Conservation (phyloP, 345 rosid species). For the Gossypium thurberi region DNA sequence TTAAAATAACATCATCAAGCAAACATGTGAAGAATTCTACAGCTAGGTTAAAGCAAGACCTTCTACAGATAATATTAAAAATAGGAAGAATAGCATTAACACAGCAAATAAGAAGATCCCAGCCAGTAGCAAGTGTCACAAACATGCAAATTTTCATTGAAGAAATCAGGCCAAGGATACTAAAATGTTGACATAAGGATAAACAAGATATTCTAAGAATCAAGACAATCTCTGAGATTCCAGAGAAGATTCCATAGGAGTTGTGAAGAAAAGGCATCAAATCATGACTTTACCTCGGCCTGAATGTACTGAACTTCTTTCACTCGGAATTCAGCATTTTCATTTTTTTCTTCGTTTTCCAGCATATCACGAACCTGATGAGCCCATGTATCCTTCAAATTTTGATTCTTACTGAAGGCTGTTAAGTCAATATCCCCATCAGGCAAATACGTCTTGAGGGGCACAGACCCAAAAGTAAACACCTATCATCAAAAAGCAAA, state of each 20-base stretch:
- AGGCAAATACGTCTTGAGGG: conserved; percentile 92
- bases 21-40: neutral
- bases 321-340: conserved; percentile 76
- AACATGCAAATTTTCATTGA: neutral
- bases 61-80: neutral
- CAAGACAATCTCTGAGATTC: neutral
- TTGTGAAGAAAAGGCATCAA: neutral
- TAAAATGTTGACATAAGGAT: neutral
- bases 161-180: neutral
- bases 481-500: conserved; percentile 36
- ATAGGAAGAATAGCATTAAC: neutral
- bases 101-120: neutral
- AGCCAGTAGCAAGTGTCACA: neutral
- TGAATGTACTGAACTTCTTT: conserved; percentile 98
- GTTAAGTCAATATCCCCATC: conserved; percentile 98
- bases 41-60: neutral
- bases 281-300: conserved; percentile 43
- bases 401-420: conserved; percentile 59
- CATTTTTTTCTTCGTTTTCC: conserved; percentile 87
- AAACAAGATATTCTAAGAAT: neutral
- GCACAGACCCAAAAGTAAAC: conserved; percentile 93
- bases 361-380: conserved; percentile 83
- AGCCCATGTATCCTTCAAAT: conserved; percentile 84
- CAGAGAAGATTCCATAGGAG: neutral
- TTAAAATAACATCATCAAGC: neutral